Evolutionary conservation across 169 alveolate species (phyloP).

Genomic region (Cryptosporidium muris): DNA sequence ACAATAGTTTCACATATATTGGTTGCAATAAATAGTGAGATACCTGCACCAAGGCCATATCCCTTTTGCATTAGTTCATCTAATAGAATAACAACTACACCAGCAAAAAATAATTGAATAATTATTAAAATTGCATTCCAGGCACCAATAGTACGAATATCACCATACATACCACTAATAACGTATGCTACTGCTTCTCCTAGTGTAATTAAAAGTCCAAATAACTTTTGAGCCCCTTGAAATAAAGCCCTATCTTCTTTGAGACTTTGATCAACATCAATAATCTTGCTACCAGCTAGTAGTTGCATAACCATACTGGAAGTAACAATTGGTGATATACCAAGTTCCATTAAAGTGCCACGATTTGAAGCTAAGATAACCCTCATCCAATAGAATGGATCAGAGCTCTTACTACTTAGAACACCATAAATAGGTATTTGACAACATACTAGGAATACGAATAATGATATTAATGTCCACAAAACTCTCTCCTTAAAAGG

Average conservation of each 20-base stretch:
- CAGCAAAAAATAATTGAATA: conserved; percentile 97
- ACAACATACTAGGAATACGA: conserved; percentile 96
- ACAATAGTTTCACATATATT: conserved; percentile 98
- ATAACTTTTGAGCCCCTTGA: conserved; percentile 95
- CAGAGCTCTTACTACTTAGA: conserved; percentile 92
- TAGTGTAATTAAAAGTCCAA: conserved; percentile 97
- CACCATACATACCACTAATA: conserved; percentile 98
- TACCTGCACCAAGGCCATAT: conserved; percentile 99
- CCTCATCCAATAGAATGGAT: conserved; percentile 98
- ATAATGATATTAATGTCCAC: conserved; percentile 97
- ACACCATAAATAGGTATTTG: conserved; percentile 99
- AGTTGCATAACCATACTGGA: conserved; percentile 99
- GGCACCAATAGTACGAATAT: conserved; percentile 95
- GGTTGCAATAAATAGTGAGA: conserved; percentile 99
- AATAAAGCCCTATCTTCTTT: conserved; percentile 97
- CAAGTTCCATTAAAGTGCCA: conserved; percentile 99
- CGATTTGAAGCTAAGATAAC: conserved; percentile 98
- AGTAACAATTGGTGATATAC: conserved; percentile 98
- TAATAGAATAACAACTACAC: conserved; percentile 96
- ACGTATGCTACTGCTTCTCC: conserved; percentile 99
- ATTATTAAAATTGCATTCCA: conserved; percentile 95
- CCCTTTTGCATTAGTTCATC: conserved; percentile 99
- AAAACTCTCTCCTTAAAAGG: conserved; percentile 95
- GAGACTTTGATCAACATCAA: conserved; percentile 96
- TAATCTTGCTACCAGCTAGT: conserved; percentile 98